These are phyloP conservation scores for Neckera pumila DNA, from an alignment of 225 moss, liverwort and hornwort species.

Conservation along the genomic window DNA sequence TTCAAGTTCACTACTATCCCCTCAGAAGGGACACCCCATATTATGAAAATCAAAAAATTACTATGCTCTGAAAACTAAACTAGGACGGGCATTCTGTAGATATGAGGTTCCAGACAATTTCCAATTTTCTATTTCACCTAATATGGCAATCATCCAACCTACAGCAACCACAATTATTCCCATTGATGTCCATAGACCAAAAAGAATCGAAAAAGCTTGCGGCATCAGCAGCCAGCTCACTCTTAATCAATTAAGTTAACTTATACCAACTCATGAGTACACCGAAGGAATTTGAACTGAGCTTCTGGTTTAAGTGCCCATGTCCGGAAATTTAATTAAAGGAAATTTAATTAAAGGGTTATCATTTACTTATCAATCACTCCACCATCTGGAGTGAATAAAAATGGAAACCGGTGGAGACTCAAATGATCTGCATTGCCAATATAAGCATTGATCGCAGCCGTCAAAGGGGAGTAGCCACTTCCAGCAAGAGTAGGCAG, in stretches of 20 bases:
- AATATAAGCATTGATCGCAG: not conserved
- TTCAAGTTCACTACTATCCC: not conserved
- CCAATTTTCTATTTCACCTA: too few relatives aligned
- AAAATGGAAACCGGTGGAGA: not conserved
- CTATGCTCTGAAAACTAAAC: not conserved
- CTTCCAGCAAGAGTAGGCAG: not conserved
- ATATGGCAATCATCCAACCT: not conserved
- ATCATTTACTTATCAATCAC: too few relatives aligned
- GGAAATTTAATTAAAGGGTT: too few relatives aligned
- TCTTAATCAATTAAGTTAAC: not conserved
- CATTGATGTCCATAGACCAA: not conserved
- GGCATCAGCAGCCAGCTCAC: not conserved
- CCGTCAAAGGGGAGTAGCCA: not conserved
- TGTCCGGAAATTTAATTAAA: not conserved
- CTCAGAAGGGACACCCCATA: not conserved
- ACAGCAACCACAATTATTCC: not conserved
- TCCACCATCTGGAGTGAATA: not conserved
- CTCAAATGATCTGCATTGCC: not conserved
- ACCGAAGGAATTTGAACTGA: constrained; percentile 15
- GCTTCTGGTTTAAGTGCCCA: not conserved
- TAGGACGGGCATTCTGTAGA: not conserved
- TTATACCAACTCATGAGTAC: not conserved
- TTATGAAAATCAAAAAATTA: not conserved
- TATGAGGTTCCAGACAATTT: not conserved
- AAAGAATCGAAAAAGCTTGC: not conserved